Base-by-base conservation (phyloP, 306 rosid genomes). In the Hippophae rhamnoides region DNA sequence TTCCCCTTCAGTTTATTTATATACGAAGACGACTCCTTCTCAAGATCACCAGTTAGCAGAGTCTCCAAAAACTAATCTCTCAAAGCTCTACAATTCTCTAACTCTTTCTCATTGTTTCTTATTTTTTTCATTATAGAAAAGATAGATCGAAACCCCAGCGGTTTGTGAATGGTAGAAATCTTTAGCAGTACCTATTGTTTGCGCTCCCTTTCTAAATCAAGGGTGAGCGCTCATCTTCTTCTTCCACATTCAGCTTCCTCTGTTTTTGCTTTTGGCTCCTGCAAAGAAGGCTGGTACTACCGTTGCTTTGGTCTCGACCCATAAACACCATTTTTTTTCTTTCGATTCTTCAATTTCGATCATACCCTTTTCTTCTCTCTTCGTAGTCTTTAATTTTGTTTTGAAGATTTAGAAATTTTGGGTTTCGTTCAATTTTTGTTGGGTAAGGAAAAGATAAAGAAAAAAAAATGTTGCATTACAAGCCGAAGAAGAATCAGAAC, bases 241-340 rank as follows among this genome's bases (percentile, higher is more conserved):
- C 79, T 80, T 66, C 82, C 85, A 41, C 66, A 69, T 52, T 77
- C 85, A 4, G 61, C 86, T 43, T 63, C 85, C 1, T 81, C 85
- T 13, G 78, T 78, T 38, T 78, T 86, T 78, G 65, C 87, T 7
- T 92, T 92, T 61, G 99, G 86, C 23, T 88, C 99, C 43, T 92
- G 96, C 95, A 92, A 83, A 70, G 85, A 86, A 63, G 95, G 83
- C 78, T 92, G 99, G 99, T 92, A 92, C 85, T 92, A 72, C 81
- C 99, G 99, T 85, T 92, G 99, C 95, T 70, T 85, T 38, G 99
- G 99, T 67, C 71, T 88, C 64, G 99, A 88, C 90, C 96, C 99
- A 8, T 89, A 79, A 88, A 47, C 27, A 8, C 0, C 2, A 7
- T 27, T 11, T 13, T 45, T 69, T 41, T 25, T 56, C 25, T 38